Conservation (phyloP, 1,284 basidiomycete genomes). For the Psilocybe mexicana region DNA sequence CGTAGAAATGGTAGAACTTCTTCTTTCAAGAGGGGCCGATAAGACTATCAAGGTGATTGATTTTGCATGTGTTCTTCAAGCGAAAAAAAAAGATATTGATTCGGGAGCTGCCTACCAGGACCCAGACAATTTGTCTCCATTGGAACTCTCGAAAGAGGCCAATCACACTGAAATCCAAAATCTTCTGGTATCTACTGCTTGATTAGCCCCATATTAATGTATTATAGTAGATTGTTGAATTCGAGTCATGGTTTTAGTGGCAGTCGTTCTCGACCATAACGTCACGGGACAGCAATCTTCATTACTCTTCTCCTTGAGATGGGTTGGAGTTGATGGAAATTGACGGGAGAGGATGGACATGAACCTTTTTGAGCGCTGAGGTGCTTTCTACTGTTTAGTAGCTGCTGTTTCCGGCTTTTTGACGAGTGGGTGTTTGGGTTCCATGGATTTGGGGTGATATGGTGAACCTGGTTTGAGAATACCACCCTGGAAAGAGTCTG, state of each 20-base stretch:
- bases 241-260: background rate
- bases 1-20: conserved; percentile 50
- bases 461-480: conserved; percentile 52
- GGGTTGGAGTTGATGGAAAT: background rate
- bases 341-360: background rate
- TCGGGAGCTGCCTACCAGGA: conserved; percentile 48
- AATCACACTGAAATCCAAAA: conserved; percentile 63
- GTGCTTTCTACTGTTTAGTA: background rate
- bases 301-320: background rate
- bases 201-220: conserved; percentile 10
- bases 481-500: conserved; percentile 31
- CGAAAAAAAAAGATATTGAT: background rate
- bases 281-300: background rate
- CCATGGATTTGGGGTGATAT: conserved; percentile 41
- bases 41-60: conserved; percentile 54
- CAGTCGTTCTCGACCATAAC: background rate
- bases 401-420: conserved; percentile 5
- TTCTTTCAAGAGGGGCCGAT: conserved; percentile 73
- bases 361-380: background rate
- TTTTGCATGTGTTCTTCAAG: background rate
- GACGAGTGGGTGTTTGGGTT: conserved; percentile 20
- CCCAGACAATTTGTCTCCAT: conserved; percentile 65
- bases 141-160: conserved; percentile 66
- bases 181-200: conserved; percentile 37
- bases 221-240: conserved; percentile 5